Evolutionary conservation across 805 yeast species (phyloP).

Genomic region (Starmerella etchellsii): DNA sequence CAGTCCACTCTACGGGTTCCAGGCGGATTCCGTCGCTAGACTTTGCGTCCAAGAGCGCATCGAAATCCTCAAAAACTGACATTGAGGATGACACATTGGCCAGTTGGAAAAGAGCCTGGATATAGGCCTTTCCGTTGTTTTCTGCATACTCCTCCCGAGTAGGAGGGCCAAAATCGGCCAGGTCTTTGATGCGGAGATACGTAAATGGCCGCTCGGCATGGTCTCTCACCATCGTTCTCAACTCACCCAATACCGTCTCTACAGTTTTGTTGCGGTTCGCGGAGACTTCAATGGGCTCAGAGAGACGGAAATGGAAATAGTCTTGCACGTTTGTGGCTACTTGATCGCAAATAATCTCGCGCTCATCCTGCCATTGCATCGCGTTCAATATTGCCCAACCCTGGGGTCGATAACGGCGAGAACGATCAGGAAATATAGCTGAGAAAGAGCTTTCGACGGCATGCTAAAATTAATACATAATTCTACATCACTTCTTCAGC

Average conservation of each 20-base stretch:
- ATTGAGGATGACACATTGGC: conserved; percentile 4
- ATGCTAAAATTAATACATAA: not conserved
- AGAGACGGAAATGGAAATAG: not conserved
- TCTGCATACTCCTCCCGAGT: not conserved
- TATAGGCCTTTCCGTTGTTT: conserved; percentile 2
- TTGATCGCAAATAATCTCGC: too few relatives aligned
- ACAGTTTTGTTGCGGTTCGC: not conserved
- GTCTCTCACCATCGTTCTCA: not conserved
- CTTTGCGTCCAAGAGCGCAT: conserved; percentile 16
- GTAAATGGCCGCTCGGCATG: conserved; percentile 7
- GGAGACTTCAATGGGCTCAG: not conserved
- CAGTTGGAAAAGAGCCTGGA: conserved; percentile 2
- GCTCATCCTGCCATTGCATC: not conserved
- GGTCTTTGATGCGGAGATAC: conserved; percentile 5
- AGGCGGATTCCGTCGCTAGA: conserved; percentile 20
- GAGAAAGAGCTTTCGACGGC: too few relatives aligned
- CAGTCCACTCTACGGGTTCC: conserved; percentile 18
- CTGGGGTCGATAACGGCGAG: too few relatives aligned
- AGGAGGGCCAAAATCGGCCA: not conserved
- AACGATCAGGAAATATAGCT: not conserved
- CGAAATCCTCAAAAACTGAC: conserved; percentile 18
- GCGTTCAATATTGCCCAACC: too few relatives aligned
- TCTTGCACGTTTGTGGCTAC: not conserved
- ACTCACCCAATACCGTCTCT: not conserved
- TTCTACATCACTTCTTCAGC: not conserved